Base-by-base conservation (phyloP, 2,329 filamentous ascomycete genomes). In the Neodidymelliopsis sp. region DNA sequence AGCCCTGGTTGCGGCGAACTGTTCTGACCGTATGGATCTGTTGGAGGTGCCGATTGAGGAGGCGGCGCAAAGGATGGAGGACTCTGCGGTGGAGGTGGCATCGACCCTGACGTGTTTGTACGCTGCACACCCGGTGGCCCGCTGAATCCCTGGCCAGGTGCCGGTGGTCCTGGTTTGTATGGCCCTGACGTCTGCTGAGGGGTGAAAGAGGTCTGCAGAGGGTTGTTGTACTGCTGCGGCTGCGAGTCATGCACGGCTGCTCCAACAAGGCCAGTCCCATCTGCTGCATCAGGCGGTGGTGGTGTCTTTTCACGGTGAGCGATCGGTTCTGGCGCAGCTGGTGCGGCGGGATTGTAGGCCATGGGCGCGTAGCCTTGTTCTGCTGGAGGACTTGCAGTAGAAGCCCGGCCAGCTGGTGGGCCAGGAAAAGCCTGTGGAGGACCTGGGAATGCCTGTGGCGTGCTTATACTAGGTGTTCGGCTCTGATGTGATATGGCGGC, bases 331-430 rank as follows among this genome's bases (percentile, higher is more conserved):
- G 89, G 88, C 0, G 88, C 87, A 0, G 88, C 81, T 4, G 89
- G 89, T 1, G 89, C 88, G 0, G 89, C 89, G 3, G 89, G 89
- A 66, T 92, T 92, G 67, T 92, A 92, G 2, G 87, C 83, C 75
- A 90, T 84, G 0, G 87, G 86, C 6, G 74, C 78, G 59, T 85
- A 87, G 24, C 75, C 62, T n/a, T 77, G 71, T 25, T 59, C 60
- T 27, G 51, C 57, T 8, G 66, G 58, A 45, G 69, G 62, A 36
- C 64, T 67, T 11, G 66, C 54, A 11, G 65, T 54, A 7, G 67
- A 63, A n/a, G 56, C 51, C 4, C 64, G 62, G n/a, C 59, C 67
- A 19, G 66, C 63, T 9, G 71, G 71, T 13, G 72, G 71, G 1
- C 70, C 70, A 16, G 68, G 66, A 4, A 66, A 60, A 7, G 62